Evolutionary conservation across 495 filamentous ascomycete genomes (phyloP), one percentile per base, ranked within the genome.

Genomic region (Talaromyces borbonicus): DNA sequence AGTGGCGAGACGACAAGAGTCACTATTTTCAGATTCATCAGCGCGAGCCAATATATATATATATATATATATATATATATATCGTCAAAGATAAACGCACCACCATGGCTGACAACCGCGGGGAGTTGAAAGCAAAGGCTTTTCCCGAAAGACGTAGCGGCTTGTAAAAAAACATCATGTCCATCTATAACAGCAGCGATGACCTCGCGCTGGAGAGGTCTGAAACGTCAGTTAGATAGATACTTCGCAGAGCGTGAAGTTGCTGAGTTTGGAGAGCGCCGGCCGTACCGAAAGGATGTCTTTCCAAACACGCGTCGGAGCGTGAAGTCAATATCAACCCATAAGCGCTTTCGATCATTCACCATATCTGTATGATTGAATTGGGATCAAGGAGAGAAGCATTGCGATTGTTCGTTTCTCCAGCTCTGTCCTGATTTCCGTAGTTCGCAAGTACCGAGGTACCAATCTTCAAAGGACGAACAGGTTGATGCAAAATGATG

Each of bases 111-210:
- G 16, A 93, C 79, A 24, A 97, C 78, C 4, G 90, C 90, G 3
- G 90, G 90, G 2, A 97, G 71, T 54, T 97, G 90, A 53, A 90
- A 97, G 63, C 90, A 96, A 18, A 97, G 59, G 56, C 87, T 94
- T 61, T 97, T 97, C 11, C 90, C 90, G 57, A 94, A 95, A 1
- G 87, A 92, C 3, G 90, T 97, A n/a, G 89, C 90, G 26, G 90
- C 90, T 61, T 95, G 90, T 1, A 97, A 74, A 57, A 94, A 96
- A 20, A 97, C 83, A 83, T 97, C 90, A 35, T 90, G 70, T 14
- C 86, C 84, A 38, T 85, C 80, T 14, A 96, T 71, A 3, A 85
- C 81, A 22, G 87, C 83, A 19, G 66, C 61, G 31, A 97, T 93
- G 33, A 95, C 89, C 46, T 97, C 87, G 46, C 86, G 74, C 56